Evolutionary conservation across 192 early-diverging fungal genomes (phyloP).

Genomic region (Entomortierella beljakovae): DNA sequence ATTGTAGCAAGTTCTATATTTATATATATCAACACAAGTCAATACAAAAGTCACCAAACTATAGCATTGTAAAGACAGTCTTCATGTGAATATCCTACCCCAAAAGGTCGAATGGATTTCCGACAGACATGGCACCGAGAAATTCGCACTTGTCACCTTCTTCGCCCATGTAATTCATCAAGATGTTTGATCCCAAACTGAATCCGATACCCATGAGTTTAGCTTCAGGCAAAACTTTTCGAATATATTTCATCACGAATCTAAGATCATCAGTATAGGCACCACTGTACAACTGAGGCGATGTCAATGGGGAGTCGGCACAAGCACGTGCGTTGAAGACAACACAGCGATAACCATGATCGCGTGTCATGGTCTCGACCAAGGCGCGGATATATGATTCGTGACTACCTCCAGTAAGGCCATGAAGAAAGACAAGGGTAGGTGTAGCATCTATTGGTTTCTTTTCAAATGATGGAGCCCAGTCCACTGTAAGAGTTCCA

Average conservation of each 20-base stretch:
- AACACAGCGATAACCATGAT: conserved; percentile 77
- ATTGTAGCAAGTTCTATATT: conserved; percentile 55
- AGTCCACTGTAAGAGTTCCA: conserved; percentile 90
- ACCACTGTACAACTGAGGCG: conserved; percentile 85
- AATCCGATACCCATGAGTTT: conserved; percentile 88
- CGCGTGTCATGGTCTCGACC: conserved; percentile 69
- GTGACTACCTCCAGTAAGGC: conserved; percentile 92
- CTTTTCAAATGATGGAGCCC: conserved; percentile 71
- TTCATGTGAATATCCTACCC: conserved; percentile 57
- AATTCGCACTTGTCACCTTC: conserved; percentile 81
- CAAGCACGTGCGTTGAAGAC: conserved; percentile 94
- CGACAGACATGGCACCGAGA: conserved; percentile 79
- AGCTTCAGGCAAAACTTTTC: conserved; percentile 64
- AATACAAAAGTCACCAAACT: no score
- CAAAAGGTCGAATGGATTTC: conserved; percentile 89
- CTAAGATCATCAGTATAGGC: conserved; percentile 85
- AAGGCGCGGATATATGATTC: conserved; percentile 89
- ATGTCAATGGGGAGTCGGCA: conserved; percentile 81
- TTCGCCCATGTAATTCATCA: conserved; percentile 92
- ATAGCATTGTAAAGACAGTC: conserved; percentile 8
- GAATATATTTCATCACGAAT: conserved; percentile 67
- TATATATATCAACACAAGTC: conserved; percentile 38
- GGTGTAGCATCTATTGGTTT: conserved; percentile 74
- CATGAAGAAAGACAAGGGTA: conserved; percentile 87
- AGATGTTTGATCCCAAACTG: conserved; percentile 91